phyloP scores from a whole-genome alignment of 208 protist species.

The Crithidia sp. region DNA sequence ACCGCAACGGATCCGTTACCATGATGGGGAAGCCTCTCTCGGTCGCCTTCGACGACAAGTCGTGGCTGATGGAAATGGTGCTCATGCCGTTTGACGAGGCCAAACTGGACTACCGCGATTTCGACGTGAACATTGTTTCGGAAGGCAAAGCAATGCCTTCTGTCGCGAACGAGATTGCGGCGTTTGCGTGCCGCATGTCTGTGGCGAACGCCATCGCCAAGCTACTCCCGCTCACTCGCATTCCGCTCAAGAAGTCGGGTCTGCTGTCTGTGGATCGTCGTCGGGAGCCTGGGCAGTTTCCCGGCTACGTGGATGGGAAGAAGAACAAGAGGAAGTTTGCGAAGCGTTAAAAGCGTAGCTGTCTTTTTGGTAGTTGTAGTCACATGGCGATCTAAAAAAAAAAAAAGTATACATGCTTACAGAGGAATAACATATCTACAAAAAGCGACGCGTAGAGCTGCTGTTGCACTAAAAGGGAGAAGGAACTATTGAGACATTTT shows the following conservation, averaged over 20 bases:
- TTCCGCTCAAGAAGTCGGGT: slow-evolving; percentile 89
- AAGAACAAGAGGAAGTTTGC: slow-evolving; percentile 85
- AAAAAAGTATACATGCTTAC: not conserved
- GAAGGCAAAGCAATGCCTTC: slow-evolving; percentile 88
- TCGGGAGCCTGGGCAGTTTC: slow-evolving; percentile 81
- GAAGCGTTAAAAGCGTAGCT: slow-evolving; percentile 69
- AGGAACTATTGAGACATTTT: not conserved
- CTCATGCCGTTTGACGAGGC: slow-evolving; percentile 91
- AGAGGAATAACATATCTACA: too few relatives aligned
- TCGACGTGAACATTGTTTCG: slow-evolving; percentile 85
- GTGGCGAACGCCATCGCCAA: slow-evolving; percentile 88
- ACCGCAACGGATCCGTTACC: slow-evolving; percentile 71
- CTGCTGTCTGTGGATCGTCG: slow-evolving; percentile 87
- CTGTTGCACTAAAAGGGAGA: too few relatives aligned
- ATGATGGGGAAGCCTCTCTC: slow-evolving; percentile 83
- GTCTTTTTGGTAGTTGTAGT: slow-evolving; percentile 16
- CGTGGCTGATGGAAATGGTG: slow-evolving; percentile 92
- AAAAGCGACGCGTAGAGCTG: too few relatives aligned
- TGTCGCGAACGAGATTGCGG: slow-evolving; percentile 85
- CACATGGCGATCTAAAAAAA: not conserved
- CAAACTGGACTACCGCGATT: slow-evolving; percentile 82
- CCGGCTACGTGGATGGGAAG: slow-evolving; percentile 86
- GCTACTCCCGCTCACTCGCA: slow-evolving; percentile 80
- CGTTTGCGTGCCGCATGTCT: slow-evolving; percentile 83
- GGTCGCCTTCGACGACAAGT: slow-evolving; percentile 81